Evolutionary conservation across 345 rosid species (phyloP), one percentile per base, ranked within the genome.

Genomic region (Ceriops decandra): DNA sequence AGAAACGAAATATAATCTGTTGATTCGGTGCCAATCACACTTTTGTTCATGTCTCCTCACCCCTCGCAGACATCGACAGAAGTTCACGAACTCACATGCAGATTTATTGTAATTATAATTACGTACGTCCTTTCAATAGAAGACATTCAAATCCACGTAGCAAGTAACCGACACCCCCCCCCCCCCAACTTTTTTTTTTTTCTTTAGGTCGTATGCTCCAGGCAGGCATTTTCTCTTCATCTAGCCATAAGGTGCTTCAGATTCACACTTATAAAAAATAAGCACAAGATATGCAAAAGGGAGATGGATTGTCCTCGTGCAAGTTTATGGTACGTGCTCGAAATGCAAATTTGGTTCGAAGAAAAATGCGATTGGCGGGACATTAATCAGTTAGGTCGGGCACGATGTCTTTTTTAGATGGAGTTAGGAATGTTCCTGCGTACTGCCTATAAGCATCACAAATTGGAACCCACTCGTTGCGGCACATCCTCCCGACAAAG

Each of bases 371-470:
- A 49, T 69, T 69, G 52, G 52, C 28, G 27, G 11, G 54, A 62
- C 69, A 71, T 67, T 71, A 54, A 76, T 67, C 59, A 67, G 54
- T 38, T 5, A 31, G 62, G 72, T 71, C 57, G 51, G 49, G 46
- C 27, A 53, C 54, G 74, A 13, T 3, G 49, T 42, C 47, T 16
- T 70, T 66, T 60, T 75, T 28, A 59, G 64, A 32, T 61, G 33
- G 38, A 30, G 4, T 15, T 38, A 33, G 73, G 72, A 66, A 72
- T 76, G 76, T 71, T 58, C 62, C 72, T 63, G 69, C 76, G 49
- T 63, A 28, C 64, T 19, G 30, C 42, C 42, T 63, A 26, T 2
- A 62, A 38, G 26, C 31, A 32, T 62, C 57, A 54, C 33, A 2
- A 42, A 17, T 42, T 28, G 35, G 61, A 52, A 33, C 30, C 59